Percentiles rank a stretch among this genome's conserved stretches.
phyloP scores from a whole-genome alignment of 345 rosid genomes.

The Hibiscus syriacus region DNA sequence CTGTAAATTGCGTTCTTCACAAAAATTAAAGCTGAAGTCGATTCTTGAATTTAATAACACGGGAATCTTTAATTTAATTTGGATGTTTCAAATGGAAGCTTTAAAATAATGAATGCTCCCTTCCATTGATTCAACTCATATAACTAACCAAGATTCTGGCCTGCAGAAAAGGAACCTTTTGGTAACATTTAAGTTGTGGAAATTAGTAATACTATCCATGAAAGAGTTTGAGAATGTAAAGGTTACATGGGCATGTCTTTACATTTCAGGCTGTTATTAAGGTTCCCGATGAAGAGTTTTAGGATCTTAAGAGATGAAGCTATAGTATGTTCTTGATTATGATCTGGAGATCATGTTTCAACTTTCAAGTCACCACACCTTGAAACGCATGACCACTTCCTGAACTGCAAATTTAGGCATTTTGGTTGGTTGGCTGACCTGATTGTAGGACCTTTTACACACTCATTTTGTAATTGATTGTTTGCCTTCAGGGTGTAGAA shows the following conservation, averaged over 20 bases:
- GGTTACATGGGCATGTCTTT: background rate
- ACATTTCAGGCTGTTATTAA: background rate
- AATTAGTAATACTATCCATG: background rate
- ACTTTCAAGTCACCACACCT: background rate
- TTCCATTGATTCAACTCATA: background rate
- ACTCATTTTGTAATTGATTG: background rate
- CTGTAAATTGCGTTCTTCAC: background rate
- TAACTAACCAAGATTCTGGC: background rate
- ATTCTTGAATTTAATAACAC: background rate
- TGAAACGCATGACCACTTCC: background rate
- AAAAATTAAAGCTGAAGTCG: background rate
- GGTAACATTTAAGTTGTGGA: background rate
- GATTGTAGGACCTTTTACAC: background rate
- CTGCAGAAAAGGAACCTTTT: background rate
- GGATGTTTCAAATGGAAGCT: background rate
- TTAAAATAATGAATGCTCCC: background rate
- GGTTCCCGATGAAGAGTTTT: background rate
- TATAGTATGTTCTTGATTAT: background rate
- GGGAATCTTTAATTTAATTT: background rate
- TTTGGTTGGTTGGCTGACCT: background rate
- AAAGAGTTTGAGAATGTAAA: background rate
- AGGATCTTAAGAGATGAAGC: background rate
- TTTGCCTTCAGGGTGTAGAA: background rate
- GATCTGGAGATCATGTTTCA: background rate
- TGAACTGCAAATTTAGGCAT: background rate